Conservation (phyloP, 1,284 basidiomycete species). For the Cryptococcus floricola region DNA sequence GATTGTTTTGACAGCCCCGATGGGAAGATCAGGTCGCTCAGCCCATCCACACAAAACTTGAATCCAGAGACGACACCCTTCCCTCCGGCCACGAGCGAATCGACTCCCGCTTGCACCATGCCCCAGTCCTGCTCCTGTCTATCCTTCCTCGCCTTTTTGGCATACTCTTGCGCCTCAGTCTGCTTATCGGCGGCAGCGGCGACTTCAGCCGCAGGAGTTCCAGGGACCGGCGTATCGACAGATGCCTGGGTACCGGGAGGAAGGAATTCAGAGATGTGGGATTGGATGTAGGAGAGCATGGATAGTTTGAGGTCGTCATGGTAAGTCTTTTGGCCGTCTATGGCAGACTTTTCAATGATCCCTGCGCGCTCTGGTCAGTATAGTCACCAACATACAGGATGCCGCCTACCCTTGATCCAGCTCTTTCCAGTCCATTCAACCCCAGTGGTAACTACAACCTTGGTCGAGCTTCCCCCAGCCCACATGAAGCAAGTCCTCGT, state of each 20-base stretch:
- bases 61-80: slow-evolving; percentile 65
- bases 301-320: slow-evolving; percentile 77
- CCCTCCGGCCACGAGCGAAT: slow-evolving; percentile 69
- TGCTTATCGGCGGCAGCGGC: neutral
- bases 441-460: slow-evolving; percentile 79
- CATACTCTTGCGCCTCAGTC: slow-evolving; percentile 44
- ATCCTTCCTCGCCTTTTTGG: slow-evolving; percentile 24
- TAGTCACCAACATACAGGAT: neutral
- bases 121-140: slow-evolving; percentile 50
- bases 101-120: slow-evolving; percentile 76
- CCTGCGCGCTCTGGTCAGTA: slow-evolving; percentile 53
- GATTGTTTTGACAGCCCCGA: slow-evolving; percentile 46
- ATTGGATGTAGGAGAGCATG: slow-evolving; percentile 82
- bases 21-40: slow-evolving; percentile 68
- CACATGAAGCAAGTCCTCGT: slow-evolving; percentile 92
- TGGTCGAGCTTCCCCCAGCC: slow-evolving; percentile 73
- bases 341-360: slow-evolving; percentile 85
- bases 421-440: slow-evolving; percentile 96
- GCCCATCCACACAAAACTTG: slow-evolving; percentile 52
- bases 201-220: neutral
- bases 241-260: slow-evolving; percentile 60
- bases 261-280: slow-evolving; percentile 83
- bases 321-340: slow-evolving; percentile 92
- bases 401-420: slow-evolving; percentile 76
- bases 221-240: neutral